Base-by-base conservation (phyloP, 2,329 filamentous ascomycete species). In the Plectosphaerella plurivora region DNA sequence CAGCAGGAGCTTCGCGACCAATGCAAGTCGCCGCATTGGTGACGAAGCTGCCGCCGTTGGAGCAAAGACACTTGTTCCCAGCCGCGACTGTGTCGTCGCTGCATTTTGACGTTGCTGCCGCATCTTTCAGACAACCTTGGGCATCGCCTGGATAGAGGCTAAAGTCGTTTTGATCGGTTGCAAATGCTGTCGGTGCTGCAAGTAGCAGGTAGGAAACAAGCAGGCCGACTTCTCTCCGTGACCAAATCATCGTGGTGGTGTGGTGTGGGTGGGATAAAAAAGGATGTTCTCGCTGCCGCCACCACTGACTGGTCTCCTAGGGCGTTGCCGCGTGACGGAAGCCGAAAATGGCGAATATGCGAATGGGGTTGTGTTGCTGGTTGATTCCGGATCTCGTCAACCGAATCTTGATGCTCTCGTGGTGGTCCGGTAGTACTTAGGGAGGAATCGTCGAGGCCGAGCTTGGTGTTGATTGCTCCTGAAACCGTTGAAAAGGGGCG, bases 51-150 rank as follows among this genome's bases (percentile, higher is more conserved):
- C 73, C 73, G 33, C 68, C 65, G 56, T 81, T 79, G 55, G 63
- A 61, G 60, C 79, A 82, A 2, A 81, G 67, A 50, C 79, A 82
- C 2, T 60, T 50, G 57, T 82, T 81, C 55, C 79, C 65, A 28
- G 69, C 63, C 0, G 59, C 45, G 3, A 69, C 66, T 0, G 69
- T 70, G 18, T 61, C 59, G 16, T 72, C 73, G 5, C 65, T 63
- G 63, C 79, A 82, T 5, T 62, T 58, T 15, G 71, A 72, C 18
- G 53, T 33, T 46, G 66, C 60, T 28, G 75, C 70, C 5, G 76
- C 67, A 15, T 66, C 47, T 56, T 70, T 62, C 1, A 82, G 65
- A 53, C 79, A 82, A 8, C 60, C 7, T 52, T 75, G 74, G 2
- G 75, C 63, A 18, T 55, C 61, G 20, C 58, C 15, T 1, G 76